Percentiles rank a stretch among this genome's conserved stretches.
Conservation (phyloP, 2,329 filamentous ascomycete genomes). For the Penicillium concentricum region DNA sequence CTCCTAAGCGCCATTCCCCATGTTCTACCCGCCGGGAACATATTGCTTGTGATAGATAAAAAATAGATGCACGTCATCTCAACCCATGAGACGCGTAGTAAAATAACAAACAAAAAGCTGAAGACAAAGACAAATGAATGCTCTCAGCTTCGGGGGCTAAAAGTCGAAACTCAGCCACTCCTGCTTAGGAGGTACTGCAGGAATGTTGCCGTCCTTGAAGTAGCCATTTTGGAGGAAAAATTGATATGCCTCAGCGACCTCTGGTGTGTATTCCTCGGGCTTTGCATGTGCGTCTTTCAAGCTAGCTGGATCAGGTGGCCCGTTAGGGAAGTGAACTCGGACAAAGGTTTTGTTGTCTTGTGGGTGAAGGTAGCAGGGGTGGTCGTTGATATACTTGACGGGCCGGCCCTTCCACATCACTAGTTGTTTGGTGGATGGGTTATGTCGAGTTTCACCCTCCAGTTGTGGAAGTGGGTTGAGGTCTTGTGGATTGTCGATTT, state of each 20-base stretch:
- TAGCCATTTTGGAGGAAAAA: constrained; percentile 63
- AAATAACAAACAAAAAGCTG: neutral
- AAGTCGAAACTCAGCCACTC: constrained; percentile 76
- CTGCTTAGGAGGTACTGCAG: constrained; percentile 71
- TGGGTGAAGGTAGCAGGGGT: constrained; percentile 53
- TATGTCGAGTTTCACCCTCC: constrained; percentile 36
- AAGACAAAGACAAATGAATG: neutral
- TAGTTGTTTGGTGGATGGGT: constrained; percentile 44
- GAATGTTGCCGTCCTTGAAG: constrained; percentile 72
- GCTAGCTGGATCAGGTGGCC: constrained; percentile 56
- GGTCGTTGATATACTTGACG: constrained; percentile 57
- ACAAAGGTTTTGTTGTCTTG: constrained; percentile 57
- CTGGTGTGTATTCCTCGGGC: constrained; percentile 50
- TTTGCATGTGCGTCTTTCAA: constrained; percentile 53
- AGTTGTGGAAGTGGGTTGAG: constrained; percentile 39
- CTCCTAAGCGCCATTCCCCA: neutral
- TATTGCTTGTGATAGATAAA: neutral
- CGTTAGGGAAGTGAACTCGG: constrained; percentile 72
- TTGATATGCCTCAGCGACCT: constrained; percentile 61
- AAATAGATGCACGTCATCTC: neutral
- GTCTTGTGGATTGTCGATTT: constrained; percentile 26
- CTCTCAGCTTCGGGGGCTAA: constrained; percentile 35
- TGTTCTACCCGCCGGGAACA: neutral
- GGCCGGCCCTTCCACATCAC: constrained; percentile 62
- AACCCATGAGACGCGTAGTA: neutral